Evolutionary conservation across 306 rosid genomes (phyloP).

Genomic region (Prunus campanulata): DNA sequence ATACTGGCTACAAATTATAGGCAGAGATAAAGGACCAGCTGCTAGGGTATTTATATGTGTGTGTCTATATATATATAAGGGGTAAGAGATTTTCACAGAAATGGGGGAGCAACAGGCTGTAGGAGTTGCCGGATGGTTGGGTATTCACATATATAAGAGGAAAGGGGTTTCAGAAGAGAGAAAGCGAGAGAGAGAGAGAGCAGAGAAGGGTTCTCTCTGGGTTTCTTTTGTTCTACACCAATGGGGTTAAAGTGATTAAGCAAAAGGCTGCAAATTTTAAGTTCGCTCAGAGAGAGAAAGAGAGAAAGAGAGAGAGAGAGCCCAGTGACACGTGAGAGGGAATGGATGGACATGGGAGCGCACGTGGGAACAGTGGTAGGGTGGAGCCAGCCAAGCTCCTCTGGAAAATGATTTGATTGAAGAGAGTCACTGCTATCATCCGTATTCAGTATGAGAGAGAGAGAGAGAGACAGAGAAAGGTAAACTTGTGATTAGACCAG

Average conservation of each 20-base stretch:
- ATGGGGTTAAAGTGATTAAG: conserved; percentile 21
- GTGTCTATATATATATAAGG: too few species aligned
- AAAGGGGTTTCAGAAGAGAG: not conserved
- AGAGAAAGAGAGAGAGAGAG: not conserved
- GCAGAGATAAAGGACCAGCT: not conserved
- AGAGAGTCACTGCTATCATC: conserved; percentile 5
- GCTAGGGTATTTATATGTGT: too few species aligned
- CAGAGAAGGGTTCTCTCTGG: conserved; percentile 16
- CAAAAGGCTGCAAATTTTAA: conserved; percentile 29
- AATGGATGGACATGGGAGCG: not conserved
- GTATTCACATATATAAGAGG: conserved; percentile 17
- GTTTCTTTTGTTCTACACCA: conserved; percentile 23
- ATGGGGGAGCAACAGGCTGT: not conserved
- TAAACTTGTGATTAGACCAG: conserved; percentile 12
- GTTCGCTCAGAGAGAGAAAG: not conserved
- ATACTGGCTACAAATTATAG: not conserved
- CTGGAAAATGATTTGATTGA: conserved; percentile 17
- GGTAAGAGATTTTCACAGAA: not conserved
- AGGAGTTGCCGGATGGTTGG: not conserved
- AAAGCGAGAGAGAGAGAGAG: not conserved
- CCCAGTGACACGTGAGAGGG: conserved; percentile 31
- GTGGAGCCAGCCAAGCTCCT: conserved; percentile 3
- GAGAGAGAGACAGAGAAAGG: not conserved
- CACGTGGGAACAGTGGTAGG: conserved; percentile 35
- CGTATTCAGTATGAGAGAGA: not conserved